Evolutionary conservation across 2,329 filamentous ascomycete genomes (phyloP).

Genomic region (Chaetomiaceae sp.): DNA sequence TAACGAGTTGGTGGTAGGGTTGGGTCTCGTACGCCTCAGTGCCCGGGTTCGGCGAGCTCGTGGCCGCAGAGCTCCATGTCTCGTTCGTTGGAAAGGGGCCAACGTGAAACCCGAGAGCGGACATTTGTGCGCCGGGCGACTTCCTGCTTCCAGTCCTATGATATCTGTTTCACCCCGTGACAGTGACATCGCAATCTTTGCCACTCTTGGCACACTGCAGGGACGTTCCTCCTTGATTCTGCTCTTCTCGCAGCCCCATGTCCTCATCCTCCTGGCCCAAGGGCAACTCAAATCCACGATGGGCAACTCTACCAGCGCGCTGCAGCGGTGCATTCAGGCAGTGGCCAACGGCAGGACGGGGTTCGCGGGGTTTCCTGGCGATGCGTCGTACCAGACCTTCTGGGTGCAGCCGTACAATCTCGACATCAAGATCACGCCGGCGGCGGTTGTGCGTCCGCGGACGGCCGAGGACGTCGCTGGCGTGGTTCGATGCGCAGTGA

Average conservation of each 20-base stretch:
- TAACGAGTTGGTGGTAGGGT: no score
- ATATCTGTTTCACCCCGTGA: no score
- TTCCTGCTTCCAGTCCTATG: no score
- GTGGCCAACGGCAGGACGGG: conserved; percentile 39
- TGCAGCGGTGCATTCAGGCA: conserved; percentile 40
- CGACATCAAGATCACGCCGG: conserved; percentile 43
- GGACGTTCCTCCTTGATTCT: no score
- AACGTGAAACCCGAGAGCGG: no score
- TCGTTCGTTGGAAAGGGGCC: no score
- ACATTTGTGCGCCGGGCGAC: no score
- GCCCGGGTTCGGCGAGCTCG: no score
- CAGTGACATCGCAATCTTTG: no score
- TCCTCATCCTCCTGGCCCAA: background rate
- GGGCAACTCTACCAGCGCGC: conserved; percentile 37
- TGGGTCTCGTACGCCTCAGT: no score
- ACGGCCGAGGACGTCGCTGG: conserved; percentile 48
- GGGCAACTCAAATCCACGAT: conserved; percentile 27
- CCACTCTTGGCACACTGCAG: no score
- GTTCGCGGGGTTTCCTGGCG: conserved; percentile 43
- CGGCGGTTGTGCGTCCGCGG: conserved; percentile 50
- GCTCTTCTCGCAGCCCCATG: background rate
- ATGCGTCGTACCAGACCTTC: conserved; percentile 38
- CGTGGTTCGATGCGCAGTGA: conserved; percentile 51
- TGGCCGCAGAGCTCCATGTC: no score
- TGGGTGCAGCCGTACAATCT: conserved; percentile 52